Base-by-base conservation (phyloP, 2,329 filamentous ascomycete genomes). In the Fusarium cicatricum region DNA sequence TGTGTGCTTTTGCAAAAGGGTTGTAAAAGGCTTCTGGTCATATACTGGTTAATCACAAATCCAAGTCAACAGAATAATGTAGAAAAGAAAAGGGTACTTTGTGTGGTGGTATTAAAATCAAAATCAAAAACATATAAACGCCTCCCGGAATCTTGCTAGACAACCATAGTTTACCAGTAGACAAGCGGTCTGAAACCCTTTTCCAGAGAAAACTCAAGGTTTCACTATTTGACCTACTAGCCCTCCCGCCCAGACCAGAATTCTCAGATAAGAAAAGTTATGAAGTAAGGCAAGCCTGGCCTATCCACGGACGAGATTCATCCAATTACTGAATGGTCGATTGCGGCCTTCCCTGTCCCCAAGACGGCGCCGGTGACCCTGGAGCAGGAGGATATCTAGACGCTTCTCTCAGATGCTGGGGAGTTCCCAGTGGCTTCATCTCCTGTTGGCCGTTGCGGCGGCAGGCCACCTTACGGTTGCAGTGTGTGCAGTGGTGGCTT, bases 401-500 rank as follows among this genome's bases (percentile, higher is more conserved):
- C 9, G 29, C 39, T n/a, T 68, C 42, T 11, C 58, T 51, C 21
- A 69, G 21, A 23, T 69, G 50, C 2, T 64, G 63, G 5, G 66
- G 65, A 1, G 66, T 68, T 3, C 65, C 66, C 11, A 65, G 10
- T 0, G 63, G 38, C 29, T 55, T 56, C 46, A 59, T 65, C 38
- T 53, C 45, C 3, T 36, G 55, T 0, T 48, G 39, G 8, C 60
- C 60, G 29, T 57, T 52, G 14, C 50, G 54, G 9, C 58, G 46
- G 11, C 55, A 29, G 0, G 66, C 66, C 7, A 69, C 61, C 5
- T 67, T 69, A 15, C 50, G 58, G 10, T 52, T 50, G 26, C 66
- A 69, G 21, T 64, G 66, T 4, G 38, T 63, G 16, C 66, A 69
- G 47, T 59, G 64, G 34, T 69, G 66, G 14, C 41, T 44, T 4